These are phyloP conservation scores for Pterocarpus santalinus DNA, from an alignment of 306 rosid genomes.

Conservation along the genomic window DNA sequence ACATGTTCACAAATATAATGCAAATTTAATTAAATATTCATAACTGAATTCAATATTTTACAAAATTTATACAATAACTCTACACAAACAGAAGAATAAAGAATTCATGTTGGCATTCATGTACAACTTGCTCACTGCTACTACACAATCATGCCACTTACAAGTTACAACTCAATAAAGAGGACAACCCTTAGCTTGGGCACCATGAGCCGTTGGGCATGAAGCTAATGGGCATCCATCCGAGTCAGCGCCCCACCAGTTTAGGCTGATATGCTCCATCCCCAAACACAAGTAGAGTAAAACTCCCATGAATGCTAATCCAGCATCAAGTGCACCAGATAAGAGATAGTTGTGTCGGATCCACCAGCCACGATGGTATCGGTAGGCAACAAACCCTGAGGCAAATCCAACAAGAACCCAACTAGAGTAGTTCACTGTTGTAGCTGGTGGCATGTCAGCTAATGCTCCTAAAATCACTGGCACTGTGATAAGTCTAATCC, in stretches of 20 bases:
- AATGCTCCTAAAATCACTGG: conserved; percentile 75
- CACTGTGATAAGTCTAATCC: conserved; percentile 73
- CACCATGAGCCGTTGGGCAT: conserved; percentile 70
- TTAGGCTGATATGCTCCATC: conserved; percentile 60
- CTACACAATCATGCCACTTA: not conserved
- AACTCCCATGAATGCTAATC: conserved; percentile 91
- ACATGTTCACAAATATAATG: not conserved
- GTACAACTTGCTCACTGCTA: not conserved
- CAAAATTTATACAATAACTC: not conserved
- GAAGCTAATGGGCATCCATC: conserved; percentile 86
- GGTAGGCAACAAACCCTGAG: conserved; percentile 71
- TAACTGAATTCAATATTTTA: not conserved
- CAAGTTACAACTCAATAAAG: conserved; percentile 21
- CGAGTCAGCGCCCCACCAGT: conserved; percentile 80
- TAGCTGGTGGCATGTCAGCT: conserved; percentile 78
- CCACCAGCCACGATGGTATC: conserved; percentile 85
- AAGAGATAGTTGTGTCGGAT: conserved; percentile 77
- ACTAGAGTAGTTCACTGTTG: conserved; percentile 78
- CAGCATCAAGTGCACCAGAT: conserved; percentile 87
- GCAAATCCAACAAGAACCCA: conserved; percentile 80
- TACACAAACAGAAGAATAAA: not conserved
- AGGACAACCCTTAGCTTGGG: conserved; percentile 62
- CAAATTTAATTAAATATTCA: not conserved
- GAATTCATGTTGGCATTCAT: not conserved
- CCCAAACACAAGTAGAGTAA: conserved; percentile 72